Evolutionary conservation across 495 filamentous ascomycete species (phyloP).

Genomic region (Podospora pseudoanserina): DNA sequence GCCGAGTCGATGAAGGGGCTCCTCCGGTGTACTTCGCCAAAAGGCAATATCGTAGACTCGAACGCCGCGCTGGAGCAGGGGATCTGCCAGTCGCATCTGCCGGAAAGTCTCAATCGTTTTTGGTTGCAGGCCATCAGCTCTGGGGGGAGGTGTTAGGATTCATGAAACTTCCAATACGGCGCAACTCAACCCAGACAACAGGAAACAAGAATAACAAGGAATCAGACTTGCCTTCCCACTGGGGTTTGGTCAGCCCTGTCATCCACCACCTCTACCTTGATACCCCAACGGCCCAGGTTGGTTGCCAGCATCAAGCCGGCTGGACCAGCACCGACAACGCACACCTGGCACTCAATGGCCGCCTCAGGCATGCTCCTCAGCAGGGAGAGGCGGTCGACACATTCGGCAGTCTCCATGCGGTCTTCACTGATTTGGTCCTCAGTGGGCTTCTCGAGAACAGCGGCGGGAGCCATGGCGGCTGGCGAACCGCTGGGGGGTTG

Average conservation of each 20-base stretch:
- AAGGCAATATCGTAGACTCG: constrained; percentile 69
- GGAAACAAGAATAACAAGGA: neutral
- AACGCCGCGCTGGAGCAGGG: constrained; percentile 57
- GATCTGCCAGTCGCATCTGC: constrained; percentile 64
- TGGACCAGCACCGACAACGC: constrained; percentile 67
- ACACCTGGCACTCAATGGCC: constrained; percentile 48
- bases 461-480: constrained; percentile 29
- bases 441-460: constrained; percentile 26
- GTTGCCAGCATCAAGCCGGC: constrained; percentile 69
- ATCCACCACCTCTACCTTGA: constrained; percentile 58
- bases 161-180: neutral
- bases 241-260: constrained; percentile 58
- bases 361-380: constrained; percentile 38
- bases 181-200: neutral
- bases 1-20: constrained; percentile 50
- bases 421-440: constrained; percentile 29
- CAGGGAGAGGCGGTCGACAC: constrained; percentile 35
- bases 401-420: constrained; percentile 25
- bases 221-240: constrained; percentile 49
- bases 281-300: constrained; percentile 63
- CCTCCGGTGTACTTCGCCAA: constrained; percentile 61
- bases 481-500: constrained; percentile 6
- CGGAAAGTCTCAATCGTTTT: constrained; percentile 46
- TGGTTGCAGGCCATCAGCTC: constrained; percentile 68
- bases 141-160: constrained; percentile 14